Evolutionary conservation across 331 rosid species (phyloP).

Genomic region (Quercus lobata): DNA sequence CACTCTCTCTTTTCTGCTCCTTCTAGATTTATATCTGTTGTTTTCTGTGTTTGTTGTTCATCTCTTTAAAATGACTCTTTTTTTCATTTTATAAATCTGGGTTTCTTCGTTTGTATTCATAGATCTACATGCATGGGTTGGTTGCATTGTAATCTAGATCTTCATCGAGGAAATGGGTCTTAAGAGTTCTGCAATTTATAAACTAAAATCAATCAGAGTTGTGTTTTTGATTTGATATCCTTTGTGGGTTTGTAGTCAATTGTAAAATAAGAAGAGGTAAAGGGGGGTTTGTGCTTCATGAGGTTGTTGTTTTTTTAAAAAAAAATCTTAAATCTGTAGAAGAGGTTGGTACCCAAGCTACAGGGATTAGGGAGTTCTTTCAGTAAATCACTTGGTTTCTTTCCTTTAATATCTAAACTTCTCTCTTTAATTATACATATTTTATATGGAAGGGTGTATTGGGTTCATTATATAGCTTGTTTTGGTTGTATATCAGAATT

Average conservation of each 20-base stretch:
- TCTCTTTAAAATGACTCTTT: not conserved
- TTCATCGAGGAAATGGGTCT: not conserved
- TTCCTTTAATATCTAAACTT: not conserved
- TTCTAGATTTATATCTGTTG: not conserved
- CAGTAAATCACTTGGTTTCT: not conserved
- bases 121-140: conserved; percentile 32
- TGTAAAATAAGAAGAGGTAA: not conserved
- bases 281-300: not conserved
- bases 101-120: not conserved
- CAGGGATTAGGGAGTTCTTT: no score
- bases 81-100: not conserved
- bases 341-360: no score
- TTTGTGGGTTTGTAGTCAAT: not conserved
- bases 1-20: not conserved
- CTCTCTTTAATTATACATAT: not conserved
- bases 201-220: not conserved
- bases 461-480: not conserved
- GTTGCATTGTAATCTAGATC: not conserved
- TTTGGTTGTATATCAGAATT: not conserved
- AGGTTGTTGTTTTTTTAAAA: not conserved
- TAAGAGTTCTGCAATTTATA: not conserved
- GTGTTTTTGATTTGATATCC: not conserved
- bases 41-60: not conserved
- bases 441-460: not conserved
- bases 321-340: no score